Evolutionary conservation across 768 basidiomycete species (phyloP).

Genomic region (Collybiopsis confluens): DNA sequence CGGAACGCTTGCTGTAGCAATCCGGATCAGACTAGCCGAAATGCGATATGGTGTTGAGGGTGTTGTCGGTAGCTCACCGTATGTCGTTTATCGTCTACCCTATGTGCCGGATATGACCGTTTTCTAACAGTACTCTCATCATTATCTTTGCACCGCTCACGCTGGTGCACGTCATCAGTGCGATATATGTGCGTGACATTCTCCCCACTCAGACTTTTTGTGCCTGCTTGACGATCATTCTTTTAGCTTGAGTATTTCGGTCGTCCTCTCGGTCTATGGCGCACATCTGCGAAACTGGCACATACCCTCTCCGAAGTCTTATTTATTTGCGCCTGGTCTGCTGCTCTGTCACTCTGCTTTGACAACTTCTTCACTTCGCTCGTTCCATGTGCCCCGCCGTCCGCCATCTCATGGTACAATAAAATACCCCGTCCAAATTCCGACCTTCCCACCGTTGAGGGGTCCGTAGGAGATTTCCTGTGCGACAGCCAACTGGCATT

Average conservation of each 20-base stretch:
- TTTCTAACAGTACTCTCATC: slow-evolving; percentile 56
- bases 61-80: slow-evolving; percentile 80
- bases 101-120: slow-evolving; percentile 3
- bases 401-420: slow-evolving; percentile 71
- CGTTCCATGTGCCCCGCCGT: slow-evolving; percentile 66
- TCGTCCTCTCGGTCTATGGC: slow-evolving; percentile 88
- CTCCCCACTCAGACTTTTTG: neutral
- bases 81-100: slow-evolving; percentile 25
- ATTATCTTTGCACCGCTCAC: slow-evolving; percentile 85
- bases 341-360: slow-evolving; percentile 81
- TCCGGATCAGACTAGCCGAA: slow-evolving; percentile 66
- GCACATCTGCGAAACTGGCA: slow-evolving; percentile 79
- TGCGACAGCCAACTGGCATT: slow-evolving; percentile 76
- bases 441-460: slow-evolving; percentile 37
- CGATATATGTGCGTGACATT: slow-evolving; percentile 67
- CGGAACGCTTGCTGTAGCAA: slow-evolving; percentile 73
- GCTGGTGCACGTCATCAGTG: slow-evolving; percentile 77
- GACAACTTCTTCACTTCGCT: slow-evolving; percentile 90
- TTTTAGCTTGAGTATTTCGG: slow-evolving; percentile 88
- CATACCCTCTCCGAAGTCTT: slow-evolving; percentile 86
- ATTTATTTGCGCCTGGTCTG: slow-evolving; percentile 93
- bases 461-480: slow-evolving; percentile 49
- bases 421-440: slow-evolving; percentile 50
- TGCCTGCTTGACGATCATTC: slow-evolving; percentile 11
- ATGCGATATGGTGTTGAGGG: slow-evolving; percentile 49